These are phyloP conservation scores for Magnolia sinica DNA, from an alignment of 164 flowering plant genomes.

Conservation along the genomic window DNA sequence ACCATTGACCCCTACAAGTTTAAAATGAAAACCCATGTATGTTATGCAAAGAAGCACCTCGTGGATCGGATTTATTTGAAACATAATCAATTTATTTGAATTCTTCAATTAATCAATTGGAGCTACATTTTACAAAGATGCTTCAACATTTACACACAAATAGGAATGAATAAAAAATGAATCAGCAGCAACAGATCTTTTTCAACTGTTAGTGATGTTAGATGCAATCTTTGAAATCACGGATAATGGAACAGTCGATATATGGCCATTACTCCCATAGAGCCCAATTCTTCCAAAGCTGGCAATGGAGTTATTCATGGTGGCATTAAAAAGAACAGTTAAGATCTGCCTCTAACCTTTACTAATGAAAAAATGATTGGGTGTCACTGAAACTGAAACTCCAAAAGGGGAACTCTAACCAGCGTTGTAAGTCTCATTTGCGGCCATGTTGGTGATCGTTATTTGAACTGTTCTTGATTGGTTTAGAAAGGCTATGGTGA, in stretches of 20 bases:
- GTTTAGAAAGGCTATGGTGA: slow-evolving; percentile 71
- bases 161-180: not conserved
- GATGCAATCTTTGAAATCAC: slow-evolving; percentile 50
- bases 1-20: no score
- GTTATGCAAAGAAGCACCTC: no score
- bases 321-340: slow-evolving; percentile 47
- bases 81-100: not conserved
- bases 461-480: slow-evolving; percentile 54
- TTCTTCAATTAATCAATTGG: not conserved
- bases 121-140: not conserved
- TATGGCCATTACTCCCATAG: slow-evolving; percentile 66
- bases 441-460: slow-evolving; percentile 59
- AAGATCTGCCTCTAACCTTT: slow-evolving; percentile 56
- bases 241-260: slow-evolving; percentile 63
- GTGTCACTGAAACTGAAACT: slow-evolving; percentile 59
- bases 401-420: slow-evolving; percentile 84
- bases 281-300: slow-evolving; percentile 88
- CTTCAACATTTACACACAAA: not conserved
- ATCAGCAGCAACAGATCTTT: not conserved
- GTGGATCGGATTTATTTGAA: no score
- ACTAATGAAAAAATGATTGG: slow-evolving; percentile 56
- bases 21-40: no score
- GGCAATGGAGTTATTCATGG: slow-evolving; percentile 48
- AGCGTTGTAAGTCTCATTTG: slow-evolving; percentile 60
- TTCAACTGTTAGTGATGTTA: slow-evolving; percentile 34